Evolutionary conservation across 495 filamentous ascomycete genomes (phyloP), one percentile per base, ranked within the genome.

Genomic region (Saxophila tyrrhenica): DNA sequence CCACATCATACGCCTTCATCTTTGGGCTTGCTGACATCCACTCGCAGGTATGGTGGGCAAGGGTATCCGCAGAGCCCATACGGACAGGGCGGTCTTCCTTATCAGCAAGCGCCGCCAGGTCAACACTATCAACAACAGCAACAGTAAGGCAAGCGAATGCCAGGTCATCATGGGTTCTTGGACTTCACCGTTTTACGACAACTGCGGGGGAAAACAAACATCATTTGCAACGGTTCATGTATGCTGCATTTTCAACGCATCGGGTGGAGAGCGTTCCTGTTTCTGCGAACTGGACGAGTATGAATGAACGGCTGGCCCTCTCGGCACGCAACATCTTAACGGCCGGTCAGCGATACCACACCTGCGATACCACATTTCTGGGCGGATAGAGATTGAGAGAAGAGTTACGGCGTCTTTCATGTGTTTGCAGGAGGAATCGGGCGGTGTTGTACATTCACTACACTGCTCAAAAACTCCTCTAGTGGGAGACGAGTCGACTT

Each of bases 41-140:
- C 29, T 35, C 13, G 7, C 29, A 35, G 29, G 29, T 35, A 35
- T 13, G 51, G 56, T 16, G 52, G 38, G n/a, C 58, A 56, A 53
- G 54, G 58, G 5, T 60, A 60, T 39, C 58, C 58, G 1, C 58
- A 56, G 48, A 60, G 58, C 44, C 58, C 58, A 25, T 60, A 60
- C 50, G 58, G 48, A 1, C 58, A 52, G 39, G 50, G 50, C 38
- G 58, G 58, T 20, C 22, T 60, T 38, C 58, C 49, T 17, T 60
- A 60, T 35, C 54, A 56, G 50, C 58, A 60, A 32, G 41, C 15
- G n/a, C 41, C 41, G 17, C 41, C 41, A 17, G 17, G 19, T n/a
- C 8, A 17, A 7, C 41, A 44, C 15, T 44, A 44, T 17, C 41
- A 44, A n/a, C 41, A 44, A 17, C 41, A 44, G 29, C 29, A 35